A percentile compares a stretch with the other conserved stretches of the same genome.
These are phyloP conservation scores for Tetracentron sinense DNA, from an alignment of 164 flowering plant species.

Conservation along the genomic window DNA sequence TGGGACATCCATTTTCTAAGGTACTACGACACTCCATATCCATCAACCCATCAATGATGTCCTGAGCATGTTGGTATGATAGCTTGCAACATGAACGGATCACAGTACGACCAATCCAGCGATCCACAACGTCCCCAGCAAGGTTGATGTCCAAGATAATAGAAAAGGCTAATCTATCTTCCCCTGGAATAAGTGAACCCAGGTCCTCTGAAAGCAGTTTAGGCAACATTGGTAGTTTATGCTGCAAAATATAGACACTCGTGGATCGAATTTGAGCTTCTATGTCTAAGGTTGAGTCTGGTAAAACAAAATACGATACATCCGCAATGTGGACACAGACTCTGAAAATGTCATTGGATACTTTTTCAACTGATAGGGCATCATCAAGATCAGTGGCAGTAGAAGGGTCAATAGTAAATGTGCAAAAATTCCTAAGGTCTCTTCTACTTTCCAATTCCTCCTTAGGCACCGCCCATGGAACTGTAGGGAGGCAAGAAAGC, in stretches of 20 bases:
- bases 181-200: constrained; percentile 86
- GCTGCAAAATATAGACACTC: constrained; percentile 57
- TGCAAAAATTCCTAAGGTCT: constrained; percentile 73
- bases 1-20: constrained; percentile 31
- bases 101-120: constrained; percentile 90
- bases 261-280: constrained; percentile 81
- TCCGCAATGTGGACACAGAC: constrained; percentile 94
- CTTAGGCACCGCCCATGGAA: constrained; percentile 65
- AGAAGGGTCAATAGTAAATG: constrained; percentile 85
- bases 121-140: constrained; percentile 55
- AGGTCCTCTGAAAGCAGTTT: constrained; percentile 70
- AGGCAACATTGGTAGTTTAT: constrained; percentile 83
- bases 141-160: constrained; percentile 66
- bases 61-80: constrained; percentile 80
- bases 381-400: constrained; percentile 89
- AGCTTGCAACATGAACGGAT: constrained; percentile 88
- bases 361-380: constrained; percentile 75
- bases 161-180: constrained; percentile 78
- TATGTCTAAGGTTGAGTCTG: constrained; percentile 62
- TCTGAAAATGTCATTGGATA: constrained; percentile 49
- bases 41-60: constrained; percentile 55
- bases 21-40: constrained; percentile 20
- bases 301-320: constrained; percentile 77
- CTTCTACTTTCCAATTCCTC: constrained; percentile 54
- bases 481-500: constrained; percentile 63